Conservation (phyloP, 345 rosid species). For the Salix suchowensis region DNA sequence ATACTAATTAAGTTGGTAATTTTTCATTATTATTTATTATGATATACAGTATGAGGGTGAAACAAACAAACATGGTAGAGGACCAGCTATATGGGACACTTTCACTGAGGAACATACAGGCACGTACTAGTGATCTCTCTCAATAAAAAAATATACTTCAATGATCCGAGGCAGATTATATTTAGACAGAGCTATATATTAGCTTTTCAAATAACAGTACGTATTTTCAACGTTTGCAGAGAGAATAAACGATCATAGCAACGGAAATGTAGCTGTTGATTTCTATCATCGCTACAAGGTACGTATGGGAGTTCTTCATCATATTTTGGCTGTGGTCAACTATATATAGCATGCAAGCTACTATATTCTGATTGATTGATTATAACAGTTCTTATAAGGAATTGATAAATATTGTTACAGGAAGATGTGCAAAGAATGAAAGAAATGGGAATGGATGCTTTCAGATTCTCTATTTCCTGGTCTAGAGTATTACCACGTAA, state of each 20-base stretch:
- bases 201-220: too few species aligned
- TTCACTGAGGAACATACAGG: constrained; percentile 14
- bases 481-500: too few species aligned
- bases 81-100: constrained; percentile 38
- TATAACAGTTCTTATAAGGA: neutral
- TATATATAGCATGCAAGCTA: too few species aligned
- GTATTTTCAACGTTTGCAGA: neutral
- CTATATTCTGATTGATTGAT: too few species aligned
- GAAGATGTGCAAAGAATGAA: too few species aligned
- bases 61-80: constrained; percentile 22
- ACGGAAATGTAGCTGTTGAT: constrained; percentile 6
- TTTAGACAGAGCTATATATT: too few species aligned
- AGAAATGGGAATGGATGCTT: too few species aligned
- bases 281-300: neutral
- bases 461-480: too few species aligned
- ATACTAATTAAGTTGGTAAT: too few species aligned
- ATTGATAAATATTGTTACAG: too few species aligned
- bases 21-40: neutral
- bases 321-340: neutral
- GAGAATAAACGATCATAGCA: neutral
- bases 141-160: neutral
- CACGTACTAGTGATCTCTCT: neutral
- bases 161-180: neutral
- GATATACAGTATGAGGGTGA: constrained; percentile 28
- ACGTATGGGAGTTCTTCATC: neutral